phyloP scores from a whole-genome alignment of 345 rosid genomes.

The Salix caprea region DNA sequence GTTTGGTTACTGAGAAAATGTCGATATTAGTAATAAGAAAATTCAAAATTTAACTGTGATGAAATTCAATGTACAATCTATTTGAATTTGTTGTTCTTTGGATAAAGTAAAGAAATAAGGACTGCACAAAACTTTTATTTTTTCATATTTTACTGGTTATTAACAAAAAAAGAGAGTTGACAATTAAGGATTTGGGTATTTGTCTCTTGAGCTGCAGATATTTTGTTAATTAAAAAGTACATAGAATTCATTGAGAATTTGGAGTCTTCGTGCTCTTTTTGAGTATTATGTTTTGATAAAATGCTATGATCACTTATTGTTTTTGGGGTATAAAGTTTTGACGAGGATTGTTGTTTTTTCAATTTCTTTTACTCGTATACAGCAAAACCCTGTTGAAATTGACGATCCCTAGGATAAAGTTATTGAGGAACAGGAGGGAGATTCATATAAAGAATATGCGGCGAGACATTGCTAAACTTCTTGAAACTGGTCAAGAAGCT shows the following conservation, averaged over 20 bases:
- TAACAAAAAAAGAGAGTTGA: no score
- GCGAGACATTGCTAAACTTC: slow-evolving; percentile 86
- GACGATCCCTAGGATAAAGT: slow-evolving; percentile 73
- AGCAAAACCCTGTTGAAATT: slow-evolving; percentile 90
- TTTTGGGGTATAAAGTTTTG: neutral
- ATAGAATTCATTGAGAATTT: neutral
- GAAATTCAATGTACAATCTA: neutral
- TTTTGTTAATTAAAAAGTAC: neutral
- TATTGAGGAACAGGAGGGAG: slow-evolving; percentile 88
- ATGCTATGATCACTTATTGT: neutral
- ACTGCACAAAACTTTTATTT: no score
- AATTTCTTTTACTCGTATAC: slow-evolving; percentile 5
- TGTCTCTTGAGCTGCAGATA: neutral
- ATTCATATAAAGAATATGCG: slow-evolving; percentile 90
- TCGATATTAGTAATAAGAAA: neutral
- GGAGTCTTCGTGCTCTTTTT: neutral
- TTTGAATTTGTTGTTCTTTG: neutral
- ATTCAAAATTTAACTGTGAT: neutral
- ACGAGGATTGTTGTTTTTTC: neutral
- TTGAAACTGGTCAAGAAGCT: slow-evolving; percentile 98
- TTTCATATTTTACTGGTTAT: no score
- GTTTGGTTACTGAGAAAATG: slow-evolving; percentile 1
- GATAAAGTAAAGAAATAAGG: neutral
- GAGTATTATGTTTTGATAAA: neutral
- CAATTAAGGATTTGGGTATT: neutral